Percentiles rank a stretch among this genome's conserved stretches.
Evolutionary conservation across 2,329 filamentous ascomycete species (phyloP).

Genomic region (Plenodomus lindquistii): DNA sequence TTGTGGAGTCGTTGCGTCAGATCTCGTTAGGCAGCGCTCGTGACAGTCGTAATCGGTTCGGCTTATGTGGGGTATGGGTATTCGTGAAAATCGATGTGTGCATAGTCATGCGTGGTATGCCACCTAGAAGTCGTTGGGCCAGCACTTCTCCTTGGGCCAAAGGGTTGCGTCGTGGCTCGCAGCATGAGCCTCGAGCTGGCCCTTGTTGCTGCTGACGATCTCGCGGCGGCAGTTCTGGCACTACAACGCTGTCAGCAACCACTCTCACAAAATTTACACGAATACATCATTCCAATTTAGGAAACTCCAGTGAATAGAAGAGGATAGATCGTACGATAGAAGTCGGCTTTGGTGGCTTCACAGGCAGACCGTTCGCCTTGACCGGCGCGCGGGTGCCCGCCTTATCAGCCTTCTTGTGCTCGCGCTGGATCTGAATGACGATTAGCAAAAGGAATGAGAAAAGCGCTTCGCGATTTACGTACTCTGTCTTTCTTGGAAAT

Average conservation of each 20-base stretch:
- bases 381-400: constrained; percentile 59
- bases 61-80: too few species aligned
- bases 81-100: too few species aligned
- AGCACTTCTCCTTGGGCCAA: constrained; percentile 64
- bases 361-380: constrained; percentile 59
- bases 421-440: constrained; percentile 52
- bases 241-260: too few species aligned
- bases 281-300: too few species aligned
- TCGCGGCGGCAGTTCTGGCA: constrained; percentile 58
- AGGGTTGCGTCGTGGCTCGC: constrained; percentile 53
- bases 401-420: constrained; percentile 59
- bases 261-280: too few species aligned
- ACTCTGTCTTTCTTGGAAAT: constrained; percentile 56
- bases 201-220: constrained; percentile 56
- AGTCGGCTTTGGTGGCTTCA: constrained; percentile 59
- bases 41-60: too few species aligned
- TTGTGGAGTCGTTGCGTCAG: too few species aligned
- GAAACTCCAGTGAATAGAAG: too few species aligned
- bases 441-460: constrained; percentile 1
- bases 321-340: constrained; percentile 55
- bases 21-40: too few species aligned
- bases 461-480: constrained; percentile 3
- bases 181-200: constrained; percentile 59
- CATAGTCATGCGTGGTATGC: neutral
- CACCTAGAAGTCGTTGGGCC: constrained; percentile 52